A percentile compares a stretch with the other conserved stretches of the same genome.
Conservation (phyloP, 2,329 filamentous ascomycete genomes). For the Monosporascus sp. region DNA sequence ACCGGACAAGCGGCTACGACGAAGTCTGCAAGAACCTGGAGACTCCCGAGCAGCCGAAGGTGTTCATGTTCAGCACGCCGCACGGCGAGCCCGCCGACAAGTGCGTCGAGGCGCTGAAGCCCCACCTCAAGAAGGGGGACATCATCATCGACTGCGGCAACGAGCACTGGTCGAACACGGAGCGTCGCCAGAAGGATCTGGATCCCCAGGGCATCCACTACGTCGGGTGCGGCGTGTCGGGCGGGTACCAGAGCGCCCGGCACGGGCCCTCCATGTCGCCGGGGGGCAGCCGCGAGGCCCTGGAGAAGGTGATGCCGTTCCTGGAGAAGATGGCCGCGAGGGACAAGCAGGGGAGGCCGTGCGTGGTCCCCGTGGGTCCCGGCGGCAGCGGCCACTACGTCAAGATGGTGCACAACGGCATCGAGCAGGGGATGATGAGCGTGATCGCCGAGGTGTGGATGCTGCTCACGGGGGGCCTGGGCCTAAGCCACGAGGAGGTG, state of each 20-base stretch:
- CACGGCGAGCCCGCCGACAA: constrained; percentile 37
- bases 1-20: constrained; percentile 38
- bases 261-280: constrained; percentile 64
- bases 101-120: constrained; percentile 30
- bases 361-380: constrained; percentile 55
- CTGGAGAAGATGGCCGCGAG: constrained; percentile 58
- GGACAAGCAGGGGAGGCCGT: constrained; percentile 52
- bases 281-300: constrained; percentile 51
- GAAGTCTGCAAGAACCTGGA: constrained; percentile 43
- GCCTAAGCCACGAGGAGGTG: constrained; percentile 55
- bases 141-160: constrained; percentile 66
- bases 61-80: constrained; percentile 48
- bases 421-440: constrained; percentile 67
- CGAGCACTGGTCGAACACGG: constrained; percentile 60
- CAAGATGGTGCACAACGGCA: constrained; percentile 73
- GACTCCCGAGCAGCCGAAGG: constrained; percentile 31
- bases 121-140: constrained; percentile 53
- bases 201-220: constrained; percentile 55
- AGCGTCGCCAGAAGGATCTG: constrained; percentile 55
- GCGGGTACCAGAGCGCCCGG: constrained; percentile 63
- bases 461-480: constrained; percentile 54
- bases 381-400: constrained; percentile 65
- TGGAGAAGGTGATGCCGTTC: constrained; percentile 57
- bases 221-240: constrained; percentile 63
- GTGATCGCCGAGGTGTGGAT: constrained; percentile 60